Evolutionary conservation across 169 alveolate species (phyloP).

Genomic region (Babesia microti): DNA sequence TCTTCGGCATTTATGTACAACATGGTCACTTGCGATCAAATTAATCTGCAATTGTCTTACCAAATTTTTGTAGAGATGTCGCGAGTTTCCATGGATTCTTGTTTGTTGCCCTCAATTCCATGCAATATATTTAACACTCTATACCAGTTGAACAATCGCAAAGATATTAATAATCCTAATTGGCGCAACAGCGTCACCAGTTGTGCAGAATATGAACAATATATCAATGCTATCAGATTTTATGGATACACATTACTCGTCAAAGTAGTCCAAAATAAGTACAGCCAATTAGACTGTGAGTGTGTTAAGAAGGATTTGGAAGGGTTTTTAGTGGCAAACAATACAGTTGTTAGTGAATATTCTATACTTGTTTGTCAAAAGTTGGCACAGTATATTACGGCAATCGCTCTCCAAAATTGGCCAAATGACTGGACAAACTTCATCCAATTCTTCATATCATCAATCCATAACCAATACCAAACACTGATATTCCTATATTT

Average conservation of each 20-base stretch:
- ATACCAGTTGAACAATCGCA: too few species aligned
- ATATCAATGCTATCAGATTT: slow-evolving; percentile 34
- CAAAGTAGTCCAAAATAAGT: slow-evolving; percentile 40
- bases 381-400: slow-evolving; percentile 29
- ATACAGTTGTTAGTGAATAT: slow-evolving; percentile 37
- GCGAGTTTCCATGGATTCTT: too few species aligned
- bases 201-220: slow-evolving; percentile 33
- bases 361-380: slow-evolving; percentile 25
- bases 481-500: slow-evolving; percentile 23
- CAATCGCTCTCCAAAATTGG: slow-evolving; percentile 44
- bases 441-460: slow-evolving; percentile 23
- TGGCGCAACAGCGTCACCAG: slow-evolving; percentile 31
- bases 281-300: slow-evolving; percentile 10
- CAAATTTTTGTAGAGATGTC: too few species aligned
- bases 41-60: too few species aligned
- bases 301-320: neutral
- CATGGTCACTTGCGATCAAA: too few species aligned
- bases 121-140: too few species aligned
- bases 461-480: slow-evolving; percentile 15
- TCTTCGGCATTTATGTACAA: too few species aligned
- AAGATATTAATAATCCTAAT: too few species aligned
- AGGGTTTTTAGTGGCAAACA: slow-evolving; percentile 1
- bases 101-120: too few species aligned
- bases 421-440: slow-evolving; percentile 32
- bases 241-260: slow-evolving; percentile 46